These are phyloP conservation scores for Kodamaea neixiangensis DNA, from an alignment of 805 yeast genomes.

Conservation along the genomic window DNA sequence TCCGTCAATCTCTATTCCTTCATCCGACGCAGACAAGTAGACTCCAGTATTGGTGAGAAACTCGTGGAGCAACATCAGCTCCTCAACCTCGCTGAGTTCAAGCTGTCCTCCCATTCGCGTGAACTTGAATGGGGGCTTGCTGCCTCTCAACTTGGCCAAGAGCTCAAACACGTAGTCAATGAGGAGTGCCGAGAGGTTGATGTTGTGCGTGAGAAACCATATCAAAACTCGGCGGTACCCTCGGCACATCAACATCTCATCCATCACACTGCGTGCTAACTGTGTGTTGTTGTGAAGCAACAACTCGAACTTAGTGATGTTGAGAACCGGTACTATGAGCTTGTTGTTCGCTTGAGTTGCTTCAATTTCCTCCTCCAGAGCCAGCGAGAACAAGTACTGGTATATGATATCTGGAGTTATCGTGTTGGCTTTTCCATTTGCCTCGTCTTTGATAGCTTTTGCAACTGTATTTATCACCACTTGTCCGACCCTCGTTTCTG, in stretches of 20 bases:
- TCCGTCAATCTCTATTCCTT: constrained; percentile 30
- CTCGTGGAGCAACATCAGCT: constrained; percentile 68
- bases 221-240: constrained; percentile 65
- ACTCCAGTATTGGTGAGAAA: constrained; percentile 54
- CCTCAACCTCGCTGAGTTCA: constrained; percentile 57
- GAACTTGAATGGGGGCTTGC: constrained; percentile 36
- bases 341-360: constrained; percentile 27
- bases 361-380: constrained; percentile 27
- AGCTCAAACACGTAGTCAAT: constrained; percentile 67
- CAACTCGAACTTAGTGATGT: constrained; percentile 50
- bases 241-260: constrained; percentile 69
- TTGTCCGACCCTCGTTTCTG: constrained; percentile 34
- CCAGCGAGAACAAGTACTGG: constrained; percentile 42
- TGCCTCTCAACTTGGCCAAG: constrained; percentile 57
- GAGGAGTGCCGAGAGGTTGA: constrained; percentile 54
- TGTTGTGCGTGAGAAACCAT: constrained; percentile 64
- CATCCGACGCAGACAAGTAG: constrained; percentile 33
- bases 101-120: constrained; percentile 56
- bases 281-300: constrained; percentile 53
- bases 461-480: constrained; percentile 52
- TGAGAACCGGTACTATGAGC: constrained; percentile 31
- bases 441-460: constrained; percentile 49
- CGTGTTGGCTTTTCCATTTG: constrained; percentile 12
- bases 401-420: constrained; percentile 55
- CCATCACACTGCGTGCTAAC: constrained; percentile 57